Conservation (phyloP, 805 yeast species). For the Naumovozyma castellii region DNA sequence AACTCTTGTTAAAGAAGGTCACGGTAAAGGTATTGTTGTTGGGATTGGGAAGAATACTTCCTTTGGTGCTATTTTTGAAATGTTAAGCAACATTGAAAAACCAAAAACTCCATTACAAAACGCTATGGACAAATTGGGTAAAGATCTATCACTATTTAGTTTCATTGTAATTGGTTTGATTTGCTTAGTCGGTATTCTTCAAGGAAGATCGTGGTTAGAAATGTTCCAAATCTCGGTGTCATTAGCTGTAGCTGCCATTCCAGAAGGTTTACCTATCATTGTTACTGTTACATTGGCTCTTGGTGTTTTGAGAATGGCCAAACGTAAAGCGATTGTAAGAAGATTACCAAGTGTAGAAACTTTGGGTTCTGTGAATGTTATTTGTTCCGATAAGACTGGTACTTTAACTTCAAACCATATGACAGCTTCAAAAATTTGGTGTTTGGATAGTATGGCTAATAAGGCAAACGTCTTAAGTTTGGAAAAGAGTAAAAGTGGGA, state of each 20-base stretch:
- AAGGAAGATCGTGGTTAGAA: conserved; percentile 92
- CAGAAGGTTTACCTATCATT: conserved; percentile 96
- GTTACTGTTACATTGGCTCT: conserved; percentile 95
- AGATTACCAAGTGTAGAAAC: conserved; percentile 93
- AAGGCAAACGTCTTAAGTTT: conserved; percentile 32
- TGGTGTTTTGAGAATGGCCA: conserved; percentile 95
- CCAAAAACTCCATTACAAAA: conserved; percentile 96
- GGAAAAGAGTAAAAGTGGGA: conserved; percentile 37
- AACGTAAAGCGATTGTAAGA: conserved; percentile 85
- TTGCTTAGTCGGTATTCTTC: conserved; percentile 78
- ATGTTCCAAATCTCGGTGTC: conserved; percentile 98
- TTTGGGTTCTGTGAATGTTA: conserved; percentile 86
- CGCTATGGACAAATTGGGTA: conserved; percentile 92
- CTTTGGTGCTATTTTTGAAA: conserved; percentile 87
- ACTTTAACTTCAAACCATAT: conserved; percentile 84
- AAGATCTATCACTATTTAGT: conserved; percentile 75
- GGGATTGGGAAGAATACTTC: conserved; percentile 87
- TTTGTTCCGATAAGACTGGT: conserved; percentile 87
- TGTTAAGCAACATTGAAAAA: conserved; percentile 91
- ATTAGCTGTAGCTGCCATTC: conserved; percentile 97
- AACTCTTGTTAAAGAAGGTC: conserved; percentile 91
- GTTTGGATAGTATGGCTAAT: conserved; percentile 46
- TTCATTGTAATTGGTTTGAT: conserved; percentile 86
- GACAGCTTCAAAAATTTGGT: conserved; percentile 81
- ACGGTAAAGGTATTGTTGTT: conserved; percentile 85